Conservation (phyloP, 176 grass and related monocot species). For the Sorghum bicolor region DNA sequence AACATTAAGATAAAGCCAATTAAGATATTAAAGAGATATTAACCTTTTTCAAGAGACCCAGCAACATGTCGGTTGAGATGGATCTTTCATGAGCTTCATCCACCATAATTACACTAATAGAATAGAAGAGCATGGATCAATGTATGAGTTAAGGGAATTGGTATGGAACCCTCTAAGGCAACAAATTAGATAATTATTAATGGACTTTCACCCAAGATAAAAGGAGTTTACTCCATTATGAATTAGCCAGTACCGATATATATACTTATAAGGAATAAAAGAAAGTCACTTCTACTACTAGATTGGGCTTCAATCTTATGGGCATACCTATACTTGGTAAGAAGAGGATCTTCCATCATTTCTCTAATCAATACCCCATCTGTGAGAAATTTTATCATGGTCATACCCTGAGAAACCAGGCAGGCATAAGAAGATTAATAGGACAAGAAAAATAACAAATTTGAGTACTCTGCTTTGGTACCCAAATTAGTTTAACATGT, state of each 20-base stretch:
- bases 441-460: background rate
- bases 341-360: constrained; percentile 99
- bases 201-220: background rate
- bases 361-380: constrained; percentile 97
- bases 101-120: constrained; percentile 86
- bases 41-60: constrained; percentile 98
- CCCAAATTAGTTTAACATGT: background rate
- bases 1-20: constrained; percentile 13
- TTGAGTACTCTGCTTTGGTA: background rate
- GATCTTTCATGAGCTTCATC: constrained; percentile 99
- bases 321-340: constrained; percentile 84
- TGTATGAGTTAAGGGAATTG: constrained; percentile 12
- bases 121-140: constrained; percentile 25
- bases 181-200: background rate
- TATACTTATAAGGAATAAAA: background rate
- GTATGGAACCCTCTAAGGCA: background rate
- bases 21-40: constrained; percentile 8
- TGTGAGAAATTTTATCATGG: constrained; percentile 95
- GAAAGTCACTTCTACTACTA: background rate
- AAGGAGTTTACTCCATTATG: background rate
- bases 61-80: constrained; percentile 93
- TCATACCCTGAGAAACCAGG: constrained; percentile 58
- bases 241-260: constrained; percentile 9
- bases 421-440: constrained; percentile 7
- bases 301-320: background rate